Percentiles rank a stretch among this genome's conserved stretches.
Conservation (phyloP, 2,329 filamentous ascomycete species). For the Herpotrichia juniperi region DNA sequence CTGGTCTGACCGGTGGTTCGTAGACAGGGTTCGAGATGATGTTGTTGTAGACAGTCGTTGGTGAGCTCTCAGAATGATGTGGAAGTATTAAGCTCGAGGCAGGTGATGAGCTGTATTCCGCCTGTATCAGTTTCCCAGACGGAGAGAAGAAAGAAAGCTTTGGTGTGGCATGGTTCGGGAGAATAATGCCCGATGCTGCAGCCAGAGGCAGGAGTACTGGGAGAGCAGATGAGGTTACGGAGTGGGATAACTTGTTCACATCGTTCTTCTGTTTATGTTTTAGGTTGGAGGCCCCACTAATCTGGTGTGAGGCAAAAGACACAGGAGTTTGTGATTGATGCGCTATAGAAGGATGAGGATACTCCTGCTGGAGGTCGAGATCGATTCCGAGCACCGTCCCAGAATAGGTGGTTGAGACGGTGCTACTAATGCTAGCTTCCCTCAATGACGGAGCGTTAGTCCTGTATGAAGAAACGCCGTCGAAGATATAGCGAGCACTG, state of each 20-base stretch:
- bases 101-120: slow-evolving; percentile 22
- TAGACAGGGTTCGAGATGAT: slow-evolving; percentile 6
- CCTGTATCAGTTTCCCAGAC: slow-evolving; percentile 41
- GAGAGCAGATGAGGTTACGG: slow-evolving; percentile 43
- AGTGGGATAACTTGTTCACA: slow-evolving; percentile 12
- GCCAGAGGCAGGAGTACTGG: slow-evolving; percentile 45
- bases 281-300: background rate
- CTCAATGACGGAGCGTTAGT: slow-evolving; percentile 23
- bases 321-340: slow-evolving; percentile 23
- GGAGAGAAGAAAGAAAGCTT: slow-evolving; percentile 42
- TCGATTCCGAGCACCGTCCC: slow-evolving; percentile 43
- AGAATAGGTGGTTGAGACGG: slow-evolving; percentile 41
- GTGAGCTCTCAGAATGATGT: slow-evolving; percentile 6
- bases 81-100: background rate
- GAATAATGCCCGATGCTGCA: slow-evolving; percentile 43
- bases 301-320: slow-evolving; percentile 14
- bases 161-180: slow-evolving; percentile 30
- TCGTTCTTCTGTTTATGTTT: background rate
- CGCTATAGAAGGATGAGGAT: slow-evolving; percentile 10
- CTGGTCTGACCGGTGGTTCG: slow-evolving; percentile 21
- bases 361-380: slow-evolving; percentile 36
- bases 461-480: slow-evolving; percentile 28
- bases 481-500: slow-evolving; percentile 26
- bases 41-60: slow-evolving; percentile 8
- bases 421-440: slow-evolving; percentile 40